Conservation (phyloP, 495 filamentous ascomycete species). For the Annulohypoxylon nitens region DNA sequence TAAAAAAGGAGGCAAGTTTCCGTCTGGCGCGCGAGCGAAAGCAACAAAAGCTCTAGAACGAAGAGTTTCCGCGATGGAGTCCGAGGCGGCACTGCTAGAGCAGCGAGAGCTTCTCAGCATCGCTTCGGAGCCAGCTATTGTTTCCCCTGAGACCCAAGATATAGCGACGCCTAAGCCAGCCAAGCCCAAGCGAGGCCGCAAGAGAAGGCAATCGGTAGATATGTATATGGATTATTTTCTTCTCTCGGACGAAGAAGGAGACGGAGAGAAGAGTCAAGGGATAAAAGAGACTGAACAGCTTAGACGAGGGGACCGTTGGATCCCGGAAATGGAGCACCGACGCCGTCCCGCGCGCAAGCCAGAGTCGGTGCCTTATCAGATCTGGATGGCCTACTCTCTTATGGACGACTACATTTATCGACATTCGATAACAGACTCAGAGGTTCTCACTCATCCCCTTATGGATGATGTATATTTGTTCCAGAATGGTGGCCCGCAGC, state of each 20-base stretch:
- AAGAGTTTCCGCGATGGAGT: constrained; percentile 21
- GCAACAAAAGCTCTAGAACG: constrained; percentile 26
- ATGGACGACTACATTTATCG: constrained; percentile 43
- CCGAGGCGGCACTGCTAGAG: constrained; percentile 18
- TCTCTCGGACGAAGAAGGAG: constrained; percentile 10
- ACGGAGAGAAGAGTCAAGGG: background rate
- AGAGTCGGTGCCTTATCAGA: constrained; percentile 14
- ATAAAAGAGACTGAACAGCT: constrained; percentile 4
- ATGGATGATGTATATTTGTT: constrained; percentile 40
- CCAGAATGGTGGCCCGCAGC: constrained; percentile 25
- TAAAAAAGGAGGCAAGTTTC: background rate
- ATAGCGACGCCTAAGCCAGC: background rate
- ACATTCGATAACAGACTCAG: constrained; percentile 22
- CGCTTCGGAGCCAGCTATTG: background rate
- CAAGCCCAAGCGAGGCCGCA: constrained; percentile 19
- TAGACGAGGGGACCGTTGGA: constrained; percentile 37
- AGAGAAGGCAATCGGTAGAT: constrained; percentile 23
- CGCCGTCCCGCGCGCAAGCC: constrained; percentile 25
- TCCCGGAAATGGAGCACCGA: constrained; percentile 39
- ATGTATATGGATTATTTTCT: constrained; percentile 40
- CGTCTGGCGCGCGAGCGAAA: constrained; percentile 1
- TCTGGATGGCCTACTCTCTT: constrained; percentile 43
- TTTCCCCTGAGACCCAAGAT: background rate
- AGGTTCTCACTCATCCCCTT: constrained; percentile 28
- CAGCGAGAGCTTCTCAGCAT: constrained; percentile 27